Conservation (phyloP, 2,329 filamentous ascomycete genomes). For the Ambrosiella cleistominuta region DNA sequence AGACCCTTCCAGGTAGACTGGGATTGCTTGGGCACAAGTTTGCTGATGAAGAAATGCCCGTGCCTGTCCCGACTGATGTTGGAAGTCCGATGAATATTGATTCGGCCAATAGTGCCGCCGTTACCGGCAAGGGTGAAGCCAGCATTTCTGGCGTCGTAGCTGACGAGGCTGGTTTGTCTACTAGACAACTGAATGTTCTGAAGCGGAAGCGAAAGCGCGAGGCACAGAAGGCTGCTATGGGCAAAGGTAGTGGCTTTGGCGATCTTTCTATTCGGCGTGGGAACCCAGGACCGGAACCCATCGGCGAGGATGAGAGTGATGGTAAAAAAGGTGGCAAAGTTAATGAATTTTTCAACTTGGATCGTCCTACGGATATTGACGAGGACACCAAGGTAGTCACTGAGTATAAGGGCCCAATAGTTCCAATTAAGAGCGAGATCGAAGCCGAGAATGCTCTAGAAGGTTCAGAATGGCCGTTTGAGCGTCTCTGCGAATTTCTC, state of each 20-base stretch:
- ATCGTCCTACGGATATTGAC: slow-evolving; percentile 58
- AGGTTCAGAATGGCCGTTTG: slow-evolving; percentile 82
- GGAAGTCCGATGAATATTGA: slow-evolving; percentile 24
- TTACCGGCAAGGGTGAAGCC: slow-evolving; percentile 16
- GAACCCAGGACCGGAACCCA: slow-evolving; percentile 43
- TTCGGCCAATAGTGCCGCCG: slow-evolving; percentile 19
- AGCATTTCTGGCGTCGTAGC: slow-evolving; percentile 22
- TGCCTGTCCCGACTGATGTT: slow-evolving; percentile 28
- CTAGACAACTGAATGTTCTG: slow-evolving; percentile 81
- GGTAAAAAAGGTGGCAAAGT: slow-evolving; percentile 40
- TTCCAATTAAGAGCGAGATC: slow-evolving; percentile 72
- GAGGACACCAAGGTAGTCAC: slow-evolving; percentile 86
- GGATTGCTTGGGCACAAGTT: slow-evolving; percentile 72
- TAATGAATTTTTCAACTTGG: slow-evolving; percentile 79
- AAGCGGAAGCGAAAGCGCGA: slow-evolving; percentile 89
- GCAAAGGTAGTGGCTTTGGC: slow-evolving; percentile 65
- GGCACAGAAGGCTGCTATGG: slow-evolving; percentile 66
- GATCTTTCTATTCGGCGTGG: slow-evolving; percentile 58
- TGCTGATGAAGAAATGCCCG: slow-evolving; percentile 60
- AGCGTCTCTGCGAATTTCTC: slow-evolving; percentile 82
- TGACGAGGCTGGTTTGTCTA: slow-evolving; percentile 64
- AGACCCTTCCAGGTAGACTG: slow-evolving; percentile 63
- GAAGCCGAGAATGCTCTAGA: slow-evolving; percentile 60
- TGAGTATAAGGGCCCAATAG: slow-evolving; percentile 75
- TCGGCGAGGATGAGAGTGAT: slow-evolving; percentile 38